Evolutionary conservation across 2,329 filamentous ascomycete species (phyloP), one percentile per base, ranked within the genome.

Genomic region (Botrytis elliptica): DNA sequence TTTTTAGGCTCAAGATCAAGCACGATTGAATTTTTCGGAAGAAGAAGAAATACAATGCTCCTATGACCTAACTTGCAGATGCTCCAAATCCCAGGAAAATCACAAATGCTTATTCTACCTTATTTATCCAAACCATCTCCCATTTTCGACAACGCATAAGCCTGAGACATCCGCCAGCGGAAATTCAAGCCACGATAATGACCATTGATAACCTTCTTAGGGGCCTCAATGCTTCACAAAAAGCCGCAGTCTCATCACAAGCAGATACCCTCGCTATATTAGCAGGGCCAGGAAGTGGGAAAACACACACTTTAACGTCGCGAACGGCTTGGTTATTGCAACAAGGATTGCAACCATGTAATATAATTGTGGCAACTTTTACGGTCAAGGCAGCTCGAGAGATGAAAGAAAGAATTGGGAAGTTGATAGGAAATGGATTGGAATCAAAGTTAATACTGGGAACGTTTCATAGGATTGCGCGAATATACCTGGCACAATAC

Each of bases 311-410:
- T 0, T 86, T 99, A 71, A 97, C 95, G 0, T 93, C 95, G 63
- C 92, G 96, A 75, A 94, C 98, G 74, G 95, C 95, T 78, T 97
- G 95, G 86, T 89, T 98, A 44, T 88, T 98, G 71, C 88, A 91
- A 69, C 86, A 92, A 78, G 89, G 91, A 60, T 89, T 93, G 78
- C 88, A 89, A 73, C 95, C 95, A 79, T 90, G 92, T 84, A 94
- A 98, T 84, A 90, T 98, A 79, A 91, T 99, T 74, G 95, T 98
- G 74, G 96, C 95, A 75, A 98, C 95, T 0, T 99, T 99, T 81
- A 99, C 96, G 2, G 94, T 97, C 82, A 98, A 98, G 82, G 95
- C 96, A 1, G 93, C 95, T 29, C 89, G 88, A 29, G 95, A 98
- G 84, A 99, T 99, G 95, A 94, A 94, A 79, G 90, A 94, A 80